Base-by-base conservation (phyloP, 106 monocot genomes). In the Dendrobium chrysotoxum region DNA sequence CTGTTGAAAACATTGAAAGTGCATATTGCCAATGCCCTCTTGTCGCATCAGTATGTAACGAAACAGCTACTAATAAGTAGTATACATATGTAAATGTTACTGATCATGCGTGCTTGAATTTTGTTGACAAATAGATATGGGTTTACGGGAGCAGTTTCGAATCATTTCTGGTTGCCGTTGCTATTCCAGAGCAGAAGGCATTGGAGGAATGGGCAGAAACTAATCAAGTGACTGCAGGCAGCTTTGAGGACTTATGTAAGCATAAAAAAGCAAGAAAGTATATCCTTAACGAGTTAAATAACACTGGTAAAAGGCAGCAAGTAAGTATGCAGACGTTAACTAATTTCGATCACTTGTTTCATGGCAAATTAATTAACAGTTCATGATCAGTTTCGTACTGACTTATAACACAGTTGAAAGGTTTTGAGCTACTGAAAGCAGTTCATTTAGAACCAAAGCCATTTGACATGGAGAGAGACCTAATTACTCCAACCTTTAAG, bases 61-160 rank as follows among this genome's bases (percentile, higher is more conserved):
- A 65, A 26, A 23, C 64, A 23, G 23, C 64, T 26, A 8, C n/a
- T 6, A 50, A 50, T 13, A 50, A 50, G 50, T 50, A 50, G 1
- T 25, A 40, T 53, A 28, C 8, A 35, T 13, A 50, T 50, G 13
- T 50, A 15, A 13, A 50, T 50, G 50, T 50, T 50, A 50, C 15
- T 50, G 50, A 50, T 50, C 15, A 50, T 15, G 0, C 50, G 50
- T 50, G 15, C 50, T 50, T 12, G 50, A 50, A 13, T 13, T 50
- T 50, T 50, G 50, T 50, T 72, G 18, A 55, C 40, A 45, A 40
- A 53, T 68, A 50, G 50, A 83, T 98, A 44, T 98, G 94, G 98
- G 89, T 93, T 12, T 95, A 98, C 78, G 98, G 98, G 78, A 95
- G 92, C 58, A 98, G 98, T 54, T 95, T 94, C 57, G 98, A 98